Conservation (phyloP, 2,329 filamentous ascomycete genomes). For the Penicillium vulpinum region DNA sequence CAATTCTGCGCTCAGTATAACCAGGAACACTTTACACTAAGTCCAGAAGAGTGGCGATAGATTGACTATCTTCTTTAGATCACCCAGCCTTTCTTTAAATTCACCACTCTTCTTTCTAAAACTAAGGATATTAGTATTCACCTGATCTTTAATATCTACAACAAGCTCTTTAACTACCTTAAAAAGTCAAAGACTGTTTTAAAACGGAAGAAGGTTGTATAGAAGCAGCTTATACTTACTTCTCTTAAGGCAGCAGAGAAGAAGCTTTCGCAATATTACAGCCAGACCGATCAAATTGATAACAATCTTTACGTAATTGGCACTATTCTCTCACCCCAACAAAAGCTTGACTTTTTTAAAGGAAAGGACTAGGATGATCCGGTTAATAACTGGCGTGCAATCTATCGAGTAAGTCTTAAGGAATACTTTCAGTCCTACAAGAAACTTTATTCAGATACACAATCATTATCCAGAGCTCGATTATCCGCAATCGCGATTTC, state of each 20-base stretch:
- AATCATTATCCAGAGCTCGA: not conserved
- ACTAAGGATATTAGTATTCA: not conserved
- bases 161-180: slow-evolving; percentile 16
- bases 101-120: not conserved
- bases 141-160: slow-evolving; percentile 7
- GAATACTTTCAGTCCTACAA: slow-evolving; percentile 1
- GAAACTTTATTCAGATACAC: not conserved
- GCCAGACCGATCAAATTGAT: slow-evolving; percentile 1
- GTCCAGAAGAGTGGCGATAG: not conserved
- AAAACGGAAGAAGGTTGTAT: slow-evolving; percentile 11
- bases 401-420: not conserved
- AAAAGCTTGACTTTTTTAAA: slow-evolving; percentile 15
- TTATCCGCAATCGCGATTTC: not conserved
- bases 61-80: slow-evolving; percentile 1
- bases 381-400: not conserved
- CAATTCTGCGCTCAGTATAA: not conserved
- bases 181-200: slow-evolving; percentile 4
- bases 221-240: slow-evolving; percentile 12
- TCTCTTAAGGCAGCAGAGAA: slow-evolving; percentile 8
- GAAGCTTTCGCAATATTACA: slow-evolving; percentile 14
- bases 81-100: not conserved
- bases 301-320: not conserved
- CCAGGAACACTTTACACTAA: not conserved
- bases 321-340: slow-evolving; percentile 8
- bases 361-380: slow-evolving; percentile 5